phyloP scores from a whole-genome alignment of 2,329 filamentous ascomycete species.

The Colletotrichum shisoi region DNA sequence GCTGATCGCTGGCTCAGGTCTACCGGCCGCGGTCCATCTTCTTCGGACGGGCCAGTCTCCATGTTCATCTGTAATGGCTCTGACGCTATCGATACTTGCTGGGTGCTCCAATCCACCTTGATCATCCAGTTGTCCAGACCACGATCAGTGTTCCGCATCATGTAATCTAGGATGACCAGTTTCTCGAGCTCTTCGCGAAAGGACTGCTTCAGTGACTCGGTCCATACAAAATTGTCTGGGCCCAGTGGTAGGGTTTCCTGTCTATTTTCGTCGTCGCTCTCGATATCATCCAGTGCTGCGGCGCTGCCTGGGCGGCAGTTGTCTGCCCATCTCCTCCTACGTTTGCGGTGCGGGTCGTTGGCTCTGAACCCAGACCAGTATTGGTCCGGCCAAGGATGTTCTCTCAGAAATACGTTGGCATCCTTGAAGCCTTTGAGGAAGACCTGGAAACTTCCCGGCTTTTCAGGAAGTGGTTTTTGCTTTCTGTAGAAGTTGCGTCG shows the following conservation, averaged over 20 bases:
- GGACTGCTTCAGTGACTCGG: slow-evolving; percentile 83
- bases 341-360: slow-evolving; percentile 71
- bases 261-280: slow-evolving; percentile 61
- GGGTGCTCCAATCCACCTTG: slow-evolving; percentile 85
- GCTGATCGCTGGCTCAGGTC: slow-evolving; percentile 56
- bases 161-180: slow-evolving; percentile 95
- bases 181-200: slow-evolving; percentile 97
- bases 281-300: slow-evolving; percentile 51
- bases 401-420: slow-evolving; percentile 91
- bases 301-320: slow-evolving; percentile 39
- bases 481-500: slow-evolving; percentile 86
- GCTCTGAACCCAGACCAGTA: slow-evolving; percentile 74
- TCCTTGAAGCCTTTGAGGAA: slow-evolving; percentile 98
- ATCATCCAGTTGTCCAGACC: slow-evolving; percentile 99
- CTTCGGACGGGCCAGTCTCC: slow-evolving; percentile 57
- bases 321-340: slow-evolving; percentile 61
- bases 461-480: slow-evolving; percentile 84
- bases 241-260: slow-evolving; percentile 51
- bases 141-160: slow-evolving; percentile 98
- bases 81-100: slow-evolving; percentile 84
- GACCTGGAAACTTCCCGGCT: slow-evolving; percentile 95
- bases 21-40: slow-evolving; percentile 69
- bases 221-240: slow-evolving; percentile 79
- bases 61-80: slow-evolving; percentile 76
- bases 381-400: slow-evolving; percentile 97